Evolutionary conservation across 2,329 filamentous ascomycete genomes (phyloP), one percentile per base, ranked within the genome.

Genomic region (Penicillium sp.): DNA sequence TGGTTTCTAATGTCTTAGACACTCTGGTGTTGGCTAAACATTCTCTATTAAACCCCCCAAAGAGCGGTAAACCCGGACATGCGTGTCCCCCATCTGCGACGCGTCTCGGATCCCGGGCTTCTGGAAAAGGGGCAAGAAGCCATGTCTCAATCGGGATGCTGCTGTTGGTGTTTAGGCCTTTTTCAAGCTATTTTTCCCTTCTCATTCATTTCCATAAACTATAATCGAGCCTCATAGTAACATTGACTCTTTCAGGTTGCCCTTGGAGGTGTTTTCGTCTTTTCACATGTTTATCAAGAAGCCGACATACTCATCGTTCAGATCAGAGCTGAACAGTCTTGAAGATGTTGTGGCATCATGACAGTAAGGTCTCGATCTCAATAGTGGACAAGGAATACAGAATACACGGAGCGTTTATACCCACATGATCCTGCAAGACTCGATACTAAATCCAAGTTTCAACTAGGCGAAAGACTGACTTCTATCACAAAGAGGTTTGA

Each of bases 1-100:
- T 47, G 54, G 51, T 52, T 59, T 52, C 48, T 35, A 63, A 65
- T 67, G 65, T 66, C 62, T 67, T 47, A 66, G 62, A 67, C 64
- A 66, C 31, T 21, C 35, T 47, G 13, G 43, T 33, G 29, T 41
- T 50, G 40, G 47, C 40, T 38, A 13, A 42, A 23, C 21, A 23
- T 45, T 25, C n/a, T 42, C 38, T 43, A 45, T 56, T 50, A 48
- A 50, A 10, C 29, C 19, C 19, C 9, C 17, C 43, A 65, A 66
- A 62, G 48, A 65, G 65, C 65, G 65, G 65, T 66, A 65, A 57
- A 50, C 29, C 43, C 2, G 54, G 35, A 19, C 54, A 52, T 62
- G 46, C 50, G 53, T 66, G 57, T 59, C 42, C 48, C 21, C 50
- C 47, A 42, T 53, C 49, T 57, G 38, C 27, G 35, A 25, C 23